A percentile compares a stretch with the other conserved stretches of the same genome.
phyloP scores from a whole-genome alignment of 495 filamentous ascomycete genomes.

The Hypoxylon crocopeplum region DNA sequence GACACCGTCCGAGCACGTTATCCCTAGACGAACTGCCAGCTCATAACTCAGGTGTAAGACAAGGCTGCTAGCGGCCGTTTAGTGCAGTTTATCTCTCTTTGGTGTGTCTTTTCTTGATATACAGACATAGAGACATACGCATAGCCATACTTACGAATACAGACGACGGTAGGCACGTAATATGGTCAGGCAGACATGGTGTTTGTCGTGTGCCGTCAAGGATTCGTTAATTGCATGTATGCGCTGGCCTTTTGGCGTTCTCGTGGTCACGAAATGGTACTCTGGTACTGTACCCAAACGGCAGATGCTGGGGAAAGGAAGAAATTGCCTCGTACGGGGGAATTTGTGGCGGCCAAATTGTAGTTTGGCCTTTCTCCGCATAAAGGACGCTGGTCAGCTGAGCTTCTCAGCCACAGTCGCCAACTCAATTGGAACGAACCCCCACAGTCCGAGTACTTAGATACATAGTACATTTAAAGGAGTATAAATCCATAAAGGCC shows the following conservation, averaged over 20 bases:
- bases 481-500: too few species aligned
- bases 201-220: slow-evolving; percentile 22
- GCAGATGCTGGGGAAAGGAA: slow-evolving; percentile 18
- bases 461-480: background rate
- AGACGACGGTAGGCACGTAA: slow-evolving; percentile 1
- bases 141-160: slow-evolving; percentile 2
- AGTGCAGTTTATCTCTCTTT: slow-evolving; percentile 15
- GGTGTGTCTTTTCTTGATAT: background rate
- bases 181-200: slow-evolving; percentile 30
- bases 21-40: slow-evolving; percentile 23
- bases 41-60: slow-evolving; percentile 36
- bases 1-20: slow-evolving; percentile 31
- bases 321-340: slow-evolving; percentile 26
- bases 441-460: background rate
- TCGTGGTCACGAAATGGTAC: slow-evolving; percentile 29
- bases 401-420: slow-evolving; percentile 30
- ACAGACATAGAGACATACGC: background rate
- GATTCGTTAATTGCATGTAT: slow-evolving; percentile 19
- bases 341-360: slow-evolving; percentile 31
- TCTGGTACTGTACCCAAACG: slow-evolving; percentile 13
- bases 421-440: slow-evolving; percentile 5
- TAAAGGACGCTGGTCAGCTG: slow-evolving; percentile 31
- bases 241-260: slow-evolving; percentile 27
- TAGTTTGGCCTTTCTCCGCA: slow-evolving; percentile 23
- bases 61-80: slow-evolving; percentile 7